Conservation (phyloP, 2,329 filamentous ascomycete species). For the Hypoxylon sp. region DNA sequence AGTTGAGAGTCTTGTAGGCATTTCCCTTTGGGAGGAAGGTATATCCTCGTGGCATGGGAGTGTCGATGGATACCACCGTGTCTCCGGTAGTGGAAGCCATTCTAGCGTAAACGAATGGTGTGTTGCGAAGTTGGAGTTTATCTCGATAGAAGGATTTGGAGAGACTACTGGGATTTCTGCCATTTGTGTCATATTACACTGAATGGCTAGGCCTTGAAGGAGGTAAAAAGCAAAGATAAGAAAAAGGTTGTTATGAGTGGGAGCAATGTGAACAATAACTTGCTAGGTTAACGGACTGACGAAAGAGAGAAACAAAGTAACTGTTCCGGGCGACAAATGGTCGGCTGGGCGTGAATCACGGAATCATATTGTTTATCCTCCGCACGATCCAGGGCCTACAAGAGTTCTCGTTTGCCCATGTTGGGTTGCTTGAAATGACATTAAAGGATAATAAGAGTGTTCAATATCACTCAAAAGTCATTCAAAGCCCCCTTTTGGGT, state of each 20-base stretch:
- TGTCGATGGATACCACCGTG: constrained; percentile 41
- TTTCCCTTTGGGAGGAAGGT: constrained; percentile 58
- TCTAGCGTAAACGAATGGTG: neutral
- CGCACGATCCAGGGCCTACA: neutral
- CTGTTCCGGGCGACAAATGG: neutral
- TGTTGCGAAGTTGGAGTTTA: neutral
- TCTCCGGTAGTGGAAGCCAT: constrained; percentile 35
- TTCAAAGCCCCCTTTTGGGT: neutral
- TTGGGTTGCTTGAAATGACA: neutral
- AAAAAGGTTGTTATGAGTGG: neutral
- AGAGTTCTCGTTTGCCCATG: neutral
- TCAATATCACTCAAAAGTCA: neutral
- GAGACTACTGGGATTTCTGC: neutral
- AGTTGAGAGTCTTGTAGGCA: constrained; percentile 57
- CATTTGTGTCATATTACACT: too few species aligned
- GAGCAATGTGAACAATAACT: neutral
- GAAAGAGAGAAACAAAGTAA: neutral
- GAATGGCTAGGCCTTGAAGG: neutral
- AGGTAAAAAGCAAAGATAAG: neutral
- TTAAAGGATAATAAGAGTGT: neutral
- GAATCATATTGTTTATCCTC: neutral
- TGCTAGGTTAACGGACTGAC: neutral
- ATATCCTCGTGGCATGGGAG: constrained; percentile 56
- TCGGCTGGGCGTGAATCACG: neutral
- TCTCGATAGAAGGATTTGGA: neutral